Percentiles rank a stretch among this genome's conserved stretches.
These are phyloP conservation scores for Podospora pseudocomata DNA, from an alignment of 495 filamentous ascomycete species.

Conservation along the genomic window DNA sequence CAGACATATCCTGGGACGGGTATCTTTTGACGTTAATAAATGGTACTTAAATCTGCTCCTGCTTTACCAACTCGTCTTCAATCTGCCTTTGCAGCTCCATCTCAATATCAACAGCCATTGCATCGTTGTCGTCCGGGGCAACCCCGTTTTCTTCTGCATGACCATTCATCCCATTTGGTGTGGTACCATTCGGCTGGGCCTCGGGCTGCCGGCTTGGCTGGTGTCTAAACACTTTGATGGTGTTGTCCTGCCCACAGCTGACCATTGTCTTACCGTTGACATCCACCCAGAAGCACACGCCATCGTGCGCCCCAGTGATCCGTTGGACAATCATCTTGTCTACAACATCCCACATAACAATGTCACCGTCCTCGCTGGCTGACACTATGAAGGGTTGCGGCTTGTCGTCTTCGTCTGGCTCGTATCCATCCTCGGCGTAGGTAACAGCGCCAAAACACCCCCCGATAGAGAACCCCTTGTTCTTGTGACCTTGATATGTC, in stretches of 20 bases:
- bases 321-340: slow-evolving; percentile 78
- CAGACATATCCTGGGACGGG: neutral
- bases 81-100: slow-evolving; percentile 28
- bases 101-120: slow-evolving; percentile 18
- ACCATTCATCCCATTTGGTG: slow-evolving; percentile 10
- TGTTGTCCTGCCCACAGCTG: slow-evolving; percentile 43
- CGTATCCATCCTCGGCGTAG: slow-evolving; percentile 19
- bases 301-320: slow-evolving; percentile 62
- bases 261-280: slow-evolving; percentile 44
- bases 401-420: slow-evolving; percentile 26
- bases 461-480: slow-evolving; percentile 75
- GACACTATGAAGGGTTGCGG: slow-evolving; percentile 61
- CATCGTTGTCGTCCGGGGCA: slow-evolving; percentile 3
- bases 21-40: neutral
- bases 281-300: slow-evolving; percentile 83
- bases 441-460: slow-evolving; percentile 74
- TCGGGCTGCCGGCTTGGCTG: neutral
- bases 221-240: slow-evolving; percentile 42
- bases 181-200: slow-evolving; percentile 10
- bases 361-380: slow-evolving; percentile 81
- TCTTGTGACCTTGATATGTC: slow-evolving; percentile 93
- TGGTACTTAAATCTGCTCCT: slow-evolving; percentile 19
- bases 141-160: slow-evolving; percentile 4
- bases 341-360: slow-evolving; percentile 85
- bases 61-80: slow-evolving; percentile 24